A percentile compares a stretch with the other conserved stretches of the same genome.
Evolutionary conservation across 352 stramenopile species (phyloP).

Genomic region (Stephanocyclus meneghinianus): DNA sequence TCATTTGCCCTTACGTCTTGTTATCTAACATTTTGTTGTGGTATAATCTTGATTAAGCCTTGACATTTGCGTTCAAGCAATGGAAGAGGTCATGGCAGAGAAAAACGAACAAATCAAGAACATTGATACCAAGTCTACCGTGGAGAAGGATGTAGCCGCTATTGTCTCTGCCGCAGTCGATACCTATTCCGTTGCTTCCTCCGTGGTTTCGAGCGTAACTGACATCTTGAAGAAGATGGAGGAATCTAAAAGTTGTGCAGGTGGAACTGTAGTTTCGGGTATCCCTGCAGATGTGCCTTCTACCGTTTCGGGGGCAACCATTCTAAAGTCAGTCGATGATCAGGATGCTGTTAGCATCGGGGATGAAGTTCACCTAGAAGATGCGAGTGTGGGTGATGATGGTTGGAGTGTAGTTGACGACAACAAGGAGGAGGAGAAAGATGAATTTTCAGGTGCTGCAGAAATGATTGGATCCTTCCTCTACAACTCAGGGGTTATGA

Average conservation of each 20-base stretch:
- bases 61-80: constrained; percentile 46
- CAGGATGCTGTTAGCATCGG: constrained; percentile 11
- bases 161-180: constrained; percentile 9
- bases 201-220: constrained; percentile 23
- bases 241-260: constrained; percentile 16
- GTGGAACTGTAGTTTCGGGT: neutral
- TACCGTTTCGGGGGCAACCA: constrained; percentile 8
- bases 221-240: constrained; percentile 36
- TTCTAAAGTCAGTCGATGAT: constrained; percentile 27
- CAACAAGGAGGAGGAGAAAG: constrained; percentile 15
- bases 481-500: constrained; percentile 22
- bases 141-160: constrained; percentile 1
- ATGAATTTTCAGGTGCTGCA: constrained; percentile 31
- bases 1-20: neutral
- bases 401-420: constrained; percentile 65
- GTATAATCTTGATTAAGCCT: constrained; percentile 30
- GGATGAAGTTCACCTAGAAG: constrained; percentile 19
- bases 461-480: constrained; percentile 17
- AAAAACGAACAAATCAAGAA: constrained; percentile 14
- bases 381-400: constrained; percentile 36
- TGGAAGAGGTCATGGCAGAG: constrained; percentile 33
- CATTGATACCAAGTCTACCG: neutral
- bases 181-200: constrained; percentile 43
- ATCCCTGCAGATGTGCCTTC: constrained; percentile 11
- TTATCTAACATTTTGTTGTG: neutral